Percentiles rank a stretch among this genome's conserved stretches.
Conservation (phyloP, 2,329 filamentous ascomycete genomes). For the Fonsecaea pedrosoi region DNA sequence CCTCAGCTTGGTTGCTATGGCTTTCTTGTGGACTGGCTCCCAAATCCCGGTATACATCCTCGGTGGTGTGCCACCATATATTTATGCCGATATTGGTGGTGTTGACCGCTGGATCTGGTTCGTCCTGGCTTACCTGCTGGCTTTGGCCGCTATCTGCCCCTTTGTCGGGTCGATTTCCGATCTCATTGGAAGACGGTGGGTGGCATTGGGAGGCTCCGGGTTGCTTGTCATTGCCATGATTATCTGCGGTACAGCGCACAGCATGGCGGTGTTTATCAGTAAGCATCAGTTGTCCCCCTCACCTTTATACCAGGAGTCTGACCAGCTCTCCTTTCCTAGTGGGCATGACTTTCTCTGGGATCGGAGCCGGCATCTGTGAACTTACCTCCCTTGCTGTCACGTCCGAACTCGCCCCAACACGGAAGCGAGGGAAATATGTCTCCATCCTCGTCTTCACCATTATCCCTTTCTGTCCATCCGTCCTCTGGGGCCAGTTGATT, state of each 20-base stretch:
- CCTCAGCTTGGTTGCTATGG: slow-evolving; percentile 64
- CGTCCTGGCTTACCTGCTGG: slow-evolving; percentile 60
- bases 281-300: slow-evolving; percentile 37
- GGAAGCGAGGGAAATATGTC: slow-evolving; percentile 69
- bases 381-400: slow-evolving; percentile 72
- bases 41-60: slow-evolving; percentile 65
- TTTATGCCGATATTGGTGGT: slow-evolving; percentile 68
- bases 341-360: slow-evolving; percentile 65
- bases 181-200: slow-evolving; percentile 66
- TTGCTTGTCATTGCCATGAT: slow-evolving; percentile 66
- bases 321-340: slow-evolving; percentile 43
- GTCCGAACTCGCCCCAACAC: slow-evolving; percentile 70
- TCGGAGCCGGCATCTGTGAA: slow-evolving; percentile 72
- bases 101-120: slow-evolving; percentile 68
- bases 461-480: slow-evolving; percentile 67
- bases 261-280: slow-evolving; percentile 69
- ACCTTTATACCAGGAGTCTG: slow-evolving; percentile 5
- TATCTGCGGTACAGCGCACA: slow-evolving; percentile 62
- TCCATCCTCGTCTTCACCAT: slow-evolving; percentile 67
- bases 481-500: slow-evolving; percentile 66
- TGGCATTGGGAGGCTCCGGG: slow-evolving; percentile 62
- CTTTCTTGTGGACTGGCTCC: slow-evolving; percentile 66
- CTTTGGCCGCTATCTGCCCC: slow-evolving; percentile 63
- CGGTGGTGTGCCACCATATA: slow-evolving; percentile 59
- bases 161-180: slow-evolving; percentile 72